Percentiles rank a stretch among this genome's conserved stretches.
phyloP scores from a whole-genome alignment of 2,329 filamentous ascomycete species.

The Talaromyces pinophilus region DNA sequence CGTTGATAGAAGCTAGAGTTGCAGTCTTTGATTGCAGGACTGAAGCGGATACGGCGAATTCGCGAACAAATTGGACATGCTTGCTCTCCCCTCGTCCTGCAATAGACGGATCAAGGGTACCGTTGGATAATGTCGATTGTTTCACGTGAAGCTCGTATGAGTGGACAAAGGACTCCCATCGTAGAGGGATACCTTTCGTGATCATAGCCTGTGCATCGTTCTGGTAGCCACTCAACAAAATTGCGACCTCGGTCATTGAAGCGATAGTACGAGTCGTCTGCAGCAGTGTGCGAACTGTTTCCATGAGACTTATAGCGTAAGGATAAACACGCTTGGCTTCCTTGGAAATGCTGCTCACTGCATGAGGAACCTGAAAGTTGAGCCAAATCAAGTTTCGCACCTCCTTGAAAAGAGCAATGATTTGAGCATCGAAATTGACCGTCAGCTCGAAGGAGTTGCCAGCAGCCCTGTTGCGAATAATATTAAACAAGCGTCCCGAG shows the following conservation, averaged over 20 bases:
- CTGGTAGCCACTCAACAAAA: slow-evolving; percentile 85
- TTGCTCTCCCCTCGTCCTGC: slow-evolving; percentile 73
- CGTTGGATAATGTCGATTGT: slow-evolving; percentile 61
- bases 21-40: slow-evolving; percentile 85
- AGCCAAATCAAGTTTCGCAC: slow-evolving; percentile 95
- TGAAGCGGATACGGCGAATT: slow-evolving; percentile 85
- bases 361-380: slow-evolving; percentile 89
- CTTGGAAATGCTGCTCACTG: slow-evolving; percentile 93
- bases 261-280: slow-evolving; percentile 84
- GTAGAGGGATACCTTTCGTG: slow-evolving; percentile 80
- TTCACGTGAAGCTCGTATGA: slow-evolving; percentile 89
- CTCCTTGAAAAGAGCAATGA: slow-evolving; percentile 98
- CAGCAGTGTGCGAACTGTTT: slow-evolving; percentile 90
- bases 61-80: slow-evolving; percentile 93
- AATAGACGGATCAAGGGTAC: slow-evolving; percentile 60
- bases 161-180: slow-evolving; percentile 98
- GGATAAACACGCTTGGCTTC: slow-evolving; percentile 99
- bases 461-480: slow-evolving; percentile 82
- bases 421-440: slow-evolving; percentile 96
- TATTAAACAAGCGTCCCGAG: slow-evolving; percentile 85
- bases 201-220: slow-evolving; percentile 86
- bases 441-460: slow-evolving; percentile 84
- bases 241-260: slow-evolving; percentile 82
- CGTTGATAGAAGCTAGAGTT: slow-evolving; percentile 74
- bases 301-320: slow-evolving; percentile 96